Percentiles rank a stretch among this genome's conserved stretches.
Evolutionary conservation across 805 yeast genomes (phyloP).

Genomic region (Kazachstania martiniae): DNA sequence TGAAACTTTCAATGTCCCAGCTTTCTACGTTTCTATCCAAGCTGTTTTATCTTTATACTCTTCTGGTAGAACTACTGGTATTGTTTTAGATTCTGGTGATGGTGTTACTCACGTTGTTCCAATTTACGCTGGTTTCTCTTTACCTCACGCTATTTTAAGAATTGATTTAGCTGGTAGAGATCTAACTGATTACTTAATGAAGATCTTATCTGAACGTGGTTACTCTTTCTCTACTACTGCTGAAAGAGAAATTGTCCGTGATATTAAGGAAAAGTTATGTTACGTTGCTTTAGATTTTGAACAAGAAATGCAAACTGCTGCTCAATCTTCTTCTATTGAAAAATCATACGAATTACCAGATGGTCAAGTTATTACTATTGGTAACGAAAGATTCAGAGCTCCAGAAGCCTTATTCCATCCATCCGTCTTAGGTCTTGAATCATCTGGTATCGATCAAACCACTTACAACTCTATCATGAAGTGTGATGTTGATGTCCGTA

Average conservation of each 20-base stretch:
- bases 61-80: constrained; percentile 99
- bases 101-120: constrained; percentile 99
- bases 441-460: constrained; percentile 99
- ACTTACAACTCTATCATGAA: constrained; percentile 66
- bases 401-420: constrained; percentile 99
- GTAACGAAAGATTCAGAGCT: constrained; percentile 99
- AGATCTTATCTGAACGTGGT: constrained; percentile 97
- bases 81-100: constrained; percentile 98
- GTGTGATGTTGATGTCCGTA: constrained; percentile 98
- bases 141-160: constrained; percentile 98
- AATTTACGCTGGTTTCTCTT: constrained; percentile 98
- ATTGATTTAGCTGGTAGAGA: constrained; percentile 99
- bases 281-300: constrained; percentile 98
- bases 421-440: constrained; percentile 78
- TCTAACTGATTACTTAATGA: constrained; percentile 97
- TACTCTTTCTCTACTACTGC: constrained; percentile 98
- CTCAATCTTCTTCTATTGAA: constrained; percentile 96
- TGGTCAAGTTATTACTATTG: constrained; percentile 98
- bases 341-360: constrained; percentile 99
- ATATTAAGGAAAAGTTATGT: constrained; percentile 95
- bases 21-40: constrained; percentile 97
- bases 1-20: constrained; percentile 99
- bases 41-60: constrained; percentile 97
- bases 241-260: constrained; percentile 89
- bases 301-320: constrained; percentile 98